A percentile compares a stretch with the other conserved stretches of the same genome.
Conservation (phyloP, 2,329 filamentous ascomycete genomes). For the Colletotrichum agaves region DNA sequence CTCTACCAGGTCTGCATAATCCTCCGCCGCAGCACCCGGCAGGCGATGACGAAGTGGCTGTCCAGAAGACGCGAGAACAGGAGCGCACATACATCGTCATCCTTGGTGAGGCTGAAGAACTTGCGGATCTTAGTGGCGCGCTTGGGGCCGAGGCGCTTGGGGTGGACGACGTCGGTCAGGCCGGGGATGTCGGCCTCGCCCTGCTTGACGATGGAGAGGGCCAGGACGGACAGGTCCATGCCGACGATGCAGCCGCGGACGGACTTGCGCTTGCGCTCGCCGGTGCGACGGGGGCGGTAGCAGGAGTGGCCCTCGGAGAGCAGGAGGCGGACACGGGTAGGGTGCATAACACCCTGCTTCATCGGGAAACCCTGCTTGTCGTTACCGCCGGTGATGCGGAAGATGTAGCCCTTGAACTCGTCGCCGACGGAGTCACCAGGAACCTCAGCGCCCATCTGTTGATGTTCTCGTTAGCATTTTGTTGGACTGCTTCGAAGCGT, state of each 20-base stretch:
- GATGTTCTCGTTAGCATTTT: conserved; percentile 48
- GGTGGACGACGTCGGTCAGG: conserved; percentile 96
- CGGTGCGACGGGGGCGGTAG: conserved; percentile 97
- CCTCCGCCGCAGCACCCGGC: conserved; percentile 63
- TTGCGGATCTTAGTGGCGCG: conserved; percentile 99
- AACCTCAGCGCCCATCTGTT: conserved; percentile 88
- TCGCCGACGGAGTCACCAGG: conserved; percentile 94
- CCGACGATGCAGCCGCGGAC: conserved; percentile 99
- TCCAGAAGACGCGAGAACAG: conserved; percentile 34
- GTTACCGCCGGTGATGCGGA: conserved; percentile 99
- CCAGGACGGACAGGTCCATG: conserved; percentile 94
- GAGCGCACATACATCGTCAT: conserved; percentile 94
- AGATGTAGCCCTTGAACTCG: conserved; percentile 99
- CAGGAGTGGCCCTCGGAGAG: conserved; percentile 97
- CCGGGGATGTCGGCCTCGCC: conserved; percentile 94
- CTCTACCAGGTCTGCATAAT: conserved; percentile 64
- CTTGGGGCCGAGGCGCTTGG: conserved; percentile 99
- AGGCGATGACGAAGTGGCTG: conserved; percentile 75
- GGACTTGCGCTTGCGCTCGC: conserved; percentile 99
- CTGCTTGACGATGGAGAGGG: conserved; percentile 97
- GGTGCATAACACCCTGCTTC: conserved; percentile 99
- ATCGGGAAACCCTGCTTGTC: conserved; percentile 99
- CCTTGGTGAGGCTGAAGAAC: conserved; percentile 99
- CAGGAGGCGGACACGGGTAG: conserved; percentile 97
- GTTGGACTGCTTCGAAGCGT: conserved; percentile 24